These are phyloP conservation scores for Eucalyptus camaldulensis DNA, from an alignment of 345 rosid genomes.

Conservation along the genomic window DNA sequence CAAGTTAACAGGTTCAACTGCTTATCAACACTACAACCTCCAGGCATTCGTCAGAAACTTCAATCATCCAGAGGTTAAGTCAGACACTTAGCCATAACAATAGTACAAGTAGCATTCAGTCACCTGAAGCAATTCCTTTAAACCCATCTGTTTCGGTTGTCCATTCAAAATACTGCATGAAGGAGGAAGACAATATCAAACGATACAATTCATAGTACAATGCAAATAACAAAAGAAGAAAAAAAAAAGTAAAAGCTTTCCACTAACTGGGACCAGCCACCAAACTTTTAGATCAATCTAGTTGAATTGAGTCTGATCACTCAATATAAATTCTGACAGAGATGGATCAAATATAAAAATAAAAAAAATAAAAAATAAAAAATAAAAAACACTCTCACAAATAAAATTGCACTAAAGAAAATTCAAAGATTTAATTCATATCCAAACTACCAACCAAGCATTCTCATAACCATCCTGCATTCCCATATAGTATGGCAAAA, in stretches of 20 bases:
- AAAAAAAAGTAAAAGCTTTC: background rate
- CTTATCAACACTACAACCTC: background rate
- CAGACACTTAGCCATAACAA: background rate
- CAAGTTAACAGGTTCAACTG: background rate
- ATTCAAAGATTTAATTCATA: background rate
- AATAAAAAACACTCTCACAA: background rate
- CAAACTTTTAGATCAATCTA: background rate
- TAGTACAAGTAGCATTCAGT: background rate
- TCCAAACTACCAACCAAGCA: background rate
- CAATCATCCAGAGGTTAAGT: background rate
- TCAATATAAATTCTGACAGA: background rate
- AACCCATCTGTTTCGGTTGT: constrained; percentile 88
- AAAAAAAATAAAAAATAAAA: no score
- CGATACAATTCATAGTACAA: background rate
- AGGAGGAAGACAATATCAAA: background rate
- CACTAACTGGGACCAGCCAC: background rate
- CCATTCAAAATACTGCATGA: constrained; percentile 64
- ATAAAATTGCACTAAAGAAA: background rate
- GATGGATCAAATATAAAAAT: background rate
- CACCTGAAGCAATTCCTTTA: constrained; percentile 89
- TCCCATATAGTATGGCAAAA: background rate
- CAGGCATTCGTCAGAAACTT: background rate
- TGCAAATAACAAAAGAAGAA: background rate
- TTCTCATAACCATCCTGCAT: background rate
- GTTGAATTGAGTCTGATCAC: background rate